phyloP scores from a whole-genome alignment of 2,329 filamentous ascomycete genomes.

The Penicillium capsulatum region DNA sequence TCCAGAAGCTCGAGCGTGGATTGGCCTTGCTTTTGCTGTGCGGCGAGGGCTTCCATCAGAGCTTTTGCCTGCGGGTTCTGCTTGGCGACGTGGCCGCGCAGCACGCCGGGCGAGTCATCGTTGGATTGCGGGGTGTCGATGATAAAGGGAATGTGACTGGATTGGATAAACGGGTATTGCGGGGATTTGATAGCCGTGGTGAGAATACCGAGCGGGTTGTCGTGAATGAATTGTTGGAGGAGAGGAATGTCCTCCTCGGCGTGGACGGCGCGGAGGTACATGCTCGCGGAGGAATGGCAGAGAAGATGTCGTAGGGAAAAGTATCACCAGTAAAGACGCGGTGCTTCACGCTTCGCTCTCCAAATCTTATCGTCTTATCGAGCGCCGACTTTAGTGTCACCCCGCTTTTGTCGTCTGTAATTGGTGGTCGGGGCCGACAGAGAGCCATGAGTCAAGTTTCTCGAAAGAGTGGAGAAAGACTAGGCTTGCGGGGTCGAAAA shows the following conservation, averaged over 20 bases:
- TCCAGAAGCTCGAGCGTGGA: slow-evolving; percentile 31
- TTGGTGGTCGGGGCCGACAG: slow-evolving; percentile 6
- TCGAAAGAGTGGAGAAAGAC: too few species aligned
- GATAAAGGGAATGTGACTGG: slow-evolving; percentile 59
- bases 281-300: too few species aligned
- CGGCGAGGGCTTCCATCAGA: slow-evolving; percentile 3
- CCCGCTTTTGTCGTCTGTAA: background rate
- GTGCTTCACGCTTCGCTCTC: too few species aligned
- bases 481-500: too few species aligned
- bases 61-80: slow-evolving; percentile 52
- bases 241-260: slow-evolving; percentile 49
- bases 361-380: slow-evolving; percentile 2
- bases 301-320: too few species aligned
- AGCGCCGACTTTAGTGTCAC: background rate
- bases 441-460: slow-evolving; percentile 20
- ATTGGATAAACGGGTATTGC: slow-evolving; percentile 51
- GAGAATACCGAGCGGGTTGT: slow-evolving; percentile 59
- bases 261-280: slow-evolving; percentile 57
- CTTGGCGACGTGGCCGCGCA: slow-evolving; percentile 61
- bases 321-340: too few species aligned
- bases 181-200: slow-evolving; percentile 57
- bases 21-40: too few species aligned
- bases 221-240: slow-evolving; percentile 55
- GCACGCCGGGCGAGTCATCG: slow-evolving; percentile 42
- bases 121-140: slow-evolving; percentile 48